phyloP scores from a whole-genome alignment of 805 yeast genomes.

The Pichia membranifaciens region DNA sequence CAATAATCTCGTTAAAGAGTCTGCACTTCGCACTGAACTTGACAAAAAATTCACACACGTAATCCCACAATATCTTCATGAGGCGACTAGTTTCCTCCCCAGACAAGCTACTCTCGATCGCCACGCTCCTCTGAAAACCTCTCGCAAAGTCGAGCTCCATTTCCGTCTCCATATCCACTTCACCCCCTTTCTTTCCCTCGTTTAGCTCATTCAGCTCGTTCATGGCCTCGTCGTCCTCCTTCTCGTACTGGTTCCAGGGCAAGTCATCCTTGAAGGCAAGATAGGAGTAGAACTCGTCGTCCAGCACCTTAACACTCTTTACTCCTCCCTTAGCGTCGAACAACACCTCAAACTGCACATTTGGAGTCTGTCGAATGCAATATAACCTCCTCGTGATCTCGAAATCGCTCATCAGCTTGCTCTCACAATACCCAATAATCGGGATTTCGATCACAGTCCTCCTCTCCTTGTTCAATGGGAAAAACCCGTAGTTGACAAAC shows the following conservation, averaged over 20 bases:
- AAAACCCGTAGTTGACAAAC: conserved; percentile 41
- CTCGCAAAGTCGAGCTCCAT: conserved; percentile 1
- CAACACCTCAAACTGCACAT: conserved; percentile 33
- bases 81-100: conserved; percentile 16
- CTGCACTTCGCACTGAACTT: conserved; percentile 11
- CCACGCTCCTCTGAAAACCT: conserved; percentile 13
- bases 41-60: conserved; percentile 14
- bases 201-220: background rate
- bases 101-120: conserved; percentile 13
- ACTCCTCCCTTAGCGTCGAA: conserved; percentile 19
- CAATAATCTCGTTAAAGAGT: conserved; percentile 13
- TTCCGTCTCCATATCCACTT: background rate
- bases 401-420: conserved; percentile 10
- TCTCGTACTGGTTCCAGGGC: conserved; percentile 18
- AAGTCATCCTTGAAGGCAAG: conserved; percentile 27
- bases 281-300: conserved; percentile 31
- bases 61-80: conserved; percentile 11
- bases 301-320: conserved; percentile 22
- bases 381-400: conserved; percentile 19
- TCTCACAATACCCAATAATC: conserved; percentile 26
- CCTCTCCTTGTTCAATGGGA: conserved; percentile 29
- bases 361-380: conserved; percentile 34
- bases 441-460: conserved; percentile 32
- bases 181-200: background rate
- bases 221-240: conserved; percentile 16